Base-by-base conservation (phyloP, 371 early-diverging fungal species). In the Choanephora cucurbitarum region DNA sequence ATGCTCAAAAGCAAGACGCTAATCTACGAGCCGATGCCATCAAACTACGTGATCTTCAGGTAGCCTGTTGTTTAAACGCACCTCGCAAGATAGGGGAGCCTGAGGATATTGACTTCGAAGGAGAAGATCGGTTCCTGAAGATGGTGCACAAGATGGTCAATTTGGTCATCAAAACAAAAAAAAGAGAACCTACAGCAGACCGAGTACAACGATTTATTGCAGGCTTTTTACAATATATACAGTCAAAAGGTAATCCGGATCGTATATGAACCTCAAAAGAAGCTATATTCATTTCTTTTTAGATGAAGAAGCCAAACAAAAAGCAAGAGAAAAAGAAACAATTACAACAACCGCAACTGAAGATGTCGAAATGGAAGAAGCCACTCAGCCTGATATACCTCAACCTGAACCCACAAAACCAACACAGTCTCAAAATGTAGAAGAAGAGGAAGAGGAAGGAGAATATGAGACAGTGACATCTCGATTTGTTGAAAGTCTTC, bases 1-100 rank as follows among this genome's bases (percentile, higher is more conserved):
- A 91, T n/a, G 82, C 86, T 6, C 91, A 91, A 64, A 80, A 80
- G 53, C 77, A 86, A 0, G 74, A 80, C 18, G 80, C 87, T 5
- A 80, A 79, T 5, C 86, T 89, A 60, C 83, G 90, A 57, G 86
- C 83, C 58, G 82, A 88, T 58, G 85, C 88, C 13, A 82, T 87
- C 39, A 81, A 85, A 28, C 73, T 93, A n/a, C 79, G 90, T 50
- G 91, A 91, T 64, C 67, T 92, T 49, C 92, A 91, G 63, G 63
- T 75, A 49, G 76, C 82, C 39, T 85, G 86, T 58, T 71, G 81
- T 41, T 49, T 81, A 17, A 68, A 73, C 19, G 62, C 71, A 37
- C 59, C 63, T 13, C 75, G 76, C 33, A 64, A 50, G n/a, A 69
- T 74, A 5, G 81, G 73, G 0, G 58, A 76, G 14, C 66, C 66